A percentile compares a stretch with the other conserved stretches of the same genome.
Evolutionary conservation across 305 asterid species (phyloP).

Genomic region (Solanum chacoense): DNA sequence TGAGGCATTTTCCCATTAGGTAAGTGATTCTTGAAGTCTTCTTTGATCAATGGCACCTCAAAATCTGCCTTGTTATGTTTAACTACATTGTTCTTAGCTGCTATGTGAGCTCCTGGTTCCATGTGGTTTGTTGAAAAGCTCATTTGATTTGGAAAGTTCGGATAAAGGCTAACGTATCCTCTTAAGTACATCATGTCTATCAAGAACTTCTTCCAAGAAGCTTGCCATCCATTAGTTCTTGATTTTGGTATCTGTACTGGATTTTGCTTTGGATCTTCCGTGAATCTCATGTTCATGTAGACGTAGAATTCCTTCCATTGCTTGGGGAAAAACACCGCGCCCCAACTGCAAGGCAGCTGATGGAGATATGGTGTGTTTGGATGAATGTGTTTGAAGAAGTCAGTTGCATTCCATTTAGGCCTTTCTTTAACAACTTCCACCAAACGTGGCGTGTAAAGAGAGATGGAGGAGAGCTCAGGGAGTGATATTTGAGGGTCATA

Average conservation of each 20-base stretch:
- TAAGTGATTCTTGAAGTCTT: constrained; percentile 46
- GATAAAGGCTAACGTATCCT: constrained; percentile 78
- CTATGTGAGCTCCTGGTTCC: constrained; percentile 94
- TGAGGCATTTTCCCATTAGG: constrained; percentile 81
- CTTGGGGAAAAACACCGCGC: constrained; percentile 87
- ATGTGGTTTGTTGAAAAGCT: constrained; percentile 94
- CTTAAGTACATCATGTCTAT: constrained; percentile 92
- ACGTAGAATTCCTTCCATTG: constrained; percentile 93
- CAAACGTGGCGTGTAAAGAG: constrained; percentile 82
- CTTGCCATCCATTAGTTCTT: constrained; percentile 97
- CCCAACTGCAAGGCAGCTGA: constrained; percentile 95
- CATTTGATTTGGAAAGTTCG: constrained; percentile 78
- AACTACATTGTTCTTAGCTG: constrained; percentile 72
- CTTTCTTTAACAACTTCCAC: constrained; percentile 92
- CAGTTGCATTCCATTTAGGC: constrained; percentile 89
- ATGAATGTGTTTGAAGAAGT: constrained; percentile 57
- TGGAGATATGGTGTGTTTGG: constrained; percentile 95
- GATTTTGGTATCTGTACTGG: constrained; percentile 93
- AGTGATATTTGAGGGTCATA: constrained; percentile 79
- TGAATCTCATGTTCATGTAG: constrained; percentile 91
- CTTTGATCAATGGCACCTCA: constrained; percentile 70
- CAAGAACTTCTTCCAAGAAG: constrained; percentile 93
- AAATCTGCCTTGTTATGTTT: constrained; percentile 64
- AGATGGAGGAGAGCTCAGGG: constrained; percentile 77
- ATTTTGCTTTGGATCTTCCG: constrained; percentile 69